Conservation (phyloP, 163 green algal species). For the Chloromonas sp. region DNA sequence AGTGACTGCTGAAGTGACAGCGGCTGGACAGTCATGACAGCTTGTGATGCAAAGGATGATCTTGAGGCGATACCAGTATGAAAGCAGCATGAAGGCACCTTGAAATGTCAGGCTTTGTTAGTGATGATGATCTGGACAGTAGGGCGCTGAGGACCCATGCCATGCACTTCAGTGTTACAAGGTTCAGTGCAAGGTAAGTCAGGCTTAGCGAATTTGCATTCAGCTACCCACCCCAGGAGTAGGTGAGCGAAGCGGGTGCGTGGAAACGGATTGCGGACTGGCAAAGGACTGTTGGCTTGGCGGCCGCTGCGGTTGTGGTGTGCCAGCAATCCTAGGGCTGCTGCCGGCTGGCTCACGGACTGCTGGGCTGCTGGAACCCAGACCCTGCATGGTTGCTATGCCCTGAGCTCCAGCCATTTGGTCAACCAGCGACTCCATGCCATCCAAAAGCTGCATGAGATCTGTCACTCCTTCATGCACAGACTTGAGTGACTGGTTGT, state of each 20-base stretch:
- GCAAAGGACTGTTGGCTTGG: neutral
- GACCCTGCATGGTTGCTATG: neutral
- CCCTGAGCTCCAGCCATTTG: neutral
- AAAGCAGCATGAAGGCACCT: no score
- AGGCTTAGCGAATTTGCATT: no score
- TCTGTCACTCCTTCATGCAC: neutral
- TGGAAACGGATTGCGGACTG: neutral
- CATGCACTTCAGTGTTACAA: no score
- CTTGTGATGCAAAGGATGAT: no score
- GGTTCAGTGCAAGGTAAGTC: no score
- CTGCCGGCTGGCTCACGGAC: neutral
- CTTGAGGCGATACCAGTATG: no score
- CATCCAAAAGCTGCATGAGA: no score
- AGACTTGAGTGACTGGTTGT: neutral
- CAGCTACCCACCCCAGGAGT: neutral
- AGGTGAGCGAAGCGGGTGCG: neutral
- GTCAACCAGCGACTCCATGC: neutral
- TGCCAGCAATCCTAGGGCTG: neutral
- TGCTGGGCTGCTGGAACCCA: neutral
- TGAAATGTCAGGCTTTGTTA: no score
- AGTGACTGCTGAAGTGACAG: no score
- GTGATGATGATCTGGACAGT: no score
- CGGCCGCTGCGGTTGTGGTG: neutral
- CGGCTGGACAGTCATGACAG: no score
- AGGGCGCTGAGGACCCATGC: no score